Evolutionary conservation across 2,329 filamentous ascomycete species (phyloP), one percentile per base, ranked within the genome.

Genomic region (Cercospora berteroae): DNA sequence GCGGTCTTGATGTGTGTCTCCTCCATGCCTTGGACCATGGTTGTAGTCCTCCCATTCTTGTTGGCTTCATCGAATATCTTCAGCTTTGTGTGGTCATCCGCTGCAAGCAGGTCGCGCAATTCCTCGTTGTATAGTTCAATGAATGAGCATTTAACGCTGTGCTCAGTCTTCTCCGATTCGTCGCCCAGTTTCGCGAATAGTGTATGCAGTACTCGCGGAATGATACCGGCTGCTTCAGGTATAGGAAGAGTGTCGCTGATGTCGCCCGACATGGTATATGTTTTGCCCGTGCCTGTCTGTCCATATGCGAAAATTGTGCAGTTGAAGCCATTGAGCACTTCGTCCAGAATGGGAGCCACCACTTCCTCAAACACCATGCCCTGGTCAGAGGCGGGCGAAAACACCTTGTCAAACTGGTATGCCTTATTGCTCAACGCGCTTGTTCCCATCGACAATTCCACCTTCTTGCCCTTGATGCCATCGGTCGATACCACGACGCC

Each of bases 101-200:
- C 80, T 0, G 94, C 89, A 4, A 98, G 88, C 36, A 99, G 81
- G 78, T 99, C 95, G 50, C 94, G 90, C 27, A 99, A 85, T 75
- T 99, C 95, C 79, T 99, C 95, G 77, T 99, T 99, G 83, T 99
- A 99, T 0, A 99, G 84, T 78, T 99, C 95, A 75, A 99, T 98
- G 76, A 98, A 99, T 0, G 96, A 99, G 81, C 94, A 97, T 77
- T 97, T 97, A 74, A 99, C 94, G 25, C 90, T 93, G 78, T 89
- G 93, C 76, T 99, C 95, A 1, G 86, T 87, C 23, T 90, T 90
- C n/a, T 82, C 81, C 9, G 65, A 64, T 27, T 75, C 74, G 52
- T 93, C 81, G 68, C 95, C 91, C 6, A 99, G 87, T 76, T 92
- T 94, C 72, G 87, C 86, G 80, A 99, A 99, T 0, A 99, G 85